Base-by-base conservation (phyloP, 345 rosid genomes). In the Brassica rapa region DNA sequence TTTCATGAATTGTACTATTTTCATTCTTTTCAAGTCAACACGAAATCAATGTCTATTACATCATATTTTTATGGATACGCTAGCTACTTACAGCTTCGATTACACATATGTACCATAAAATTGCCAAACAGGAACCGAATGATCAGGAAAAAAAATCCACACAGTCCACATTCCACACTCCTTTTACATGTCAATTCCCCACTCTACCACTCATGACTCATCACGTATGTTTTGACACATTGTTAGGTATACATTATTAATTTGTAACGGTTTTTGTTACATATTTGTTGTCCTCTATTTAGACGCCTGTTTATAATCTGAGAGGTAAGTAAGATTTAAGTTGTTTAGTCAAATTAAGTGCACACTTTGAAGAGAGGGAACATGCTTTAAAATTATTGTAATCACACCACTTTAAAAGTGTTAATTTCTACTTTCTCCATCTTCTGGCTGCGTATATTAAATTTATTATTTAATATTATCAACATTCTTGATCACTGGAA, bases 301-400 rank as follows among this genome's bases (percentile, higher is more conserved):
- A 27, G 59, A 39, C 46, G 46, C n/a, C 11, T 75, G 15, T 29
- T 67, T 23, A 12, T 19, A 62, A 39, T 11, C 14, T 19, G 6
- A 57, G 66, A 11, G 73, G 10, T 14, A 8, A 19, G 24, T 25
- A 15, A 43, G 53, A 61, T 68, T 29, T 60, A 32, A 21, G 74
- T 76, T 39, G 68, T 14, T 68, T 68, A 61, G 68, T 68, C 80
- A 61, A 61, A 49, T 23, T 61, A 69, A 53, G 69, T 74, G 69
- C 80, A 68, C 24, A 60, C 35, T 39, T 57, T 60, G 46, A 43
- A 59, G 68, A 21, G 15, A 30, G 23, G 6, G 43, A 75, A 19
- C 62, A 68, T 43, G 68, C 25, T 41, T 59, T 59, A 41, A 12
- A n/a, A 60, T 68, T 43, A 16, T 61, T 46, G 62, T 46, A 49